Percentiles rank a stretch among this genome's conserved stretches.
These are phyloP conservation scores for Sphagnum magellanicum DNA, from an alignment of 228 moss, liverwort and hornwort genomes.

Conservation along the genomic window DNA sequence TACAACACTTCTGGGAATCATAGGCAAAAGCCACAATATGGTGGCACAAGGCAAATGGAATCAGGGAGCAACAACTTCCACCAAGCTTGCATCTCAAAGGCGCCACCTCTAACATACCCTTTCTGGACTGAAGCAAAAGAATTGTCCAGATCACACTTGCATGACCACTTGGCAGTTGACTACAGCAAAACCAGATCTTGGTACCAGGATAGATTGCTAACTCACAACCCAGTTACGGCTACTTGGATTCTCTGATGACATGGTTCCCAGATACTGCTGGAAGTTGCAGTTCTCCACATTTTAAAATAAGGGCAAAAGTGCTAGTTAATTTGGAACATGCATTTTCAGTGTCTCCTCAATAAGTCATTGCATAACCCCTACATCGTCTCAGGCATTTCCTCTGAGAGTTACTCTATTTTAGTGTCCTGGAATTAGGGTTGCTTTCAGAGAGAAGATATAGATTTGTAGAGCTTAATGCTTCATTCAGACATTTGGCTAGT, in stretches of 20 bases:
- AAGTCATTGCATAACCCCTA: no score
- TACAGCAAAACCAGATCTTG: slow-evolving; percentile 21
- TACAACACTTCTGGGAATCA: slow-evolving; percentile 5
- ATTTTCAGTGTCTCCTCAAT: no score
- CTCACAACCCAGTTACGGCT: neutral
- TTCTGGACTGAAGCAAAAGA: slow-evolving; percentile 49
- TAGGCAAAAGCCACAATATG: slow-evolving; percentile 21
- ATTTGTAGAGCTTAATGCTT: no score
- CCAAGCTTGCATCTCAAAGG: slow-evolving; percentile 2
- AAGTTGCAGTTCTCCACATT: no score
- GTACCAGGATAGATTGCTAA: neutral
- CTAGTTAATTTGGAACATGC: no score
- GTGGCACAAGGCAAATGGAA: neutral
- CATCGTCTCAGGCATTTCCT: no score
- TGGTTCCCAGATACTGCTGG: no score
- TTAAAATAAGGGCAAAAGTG: no score
- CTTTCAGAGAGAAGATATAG: no score
- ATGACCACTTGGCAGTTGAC: slow-evolving; percentile 18
- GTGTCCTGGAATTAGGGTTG: no score
- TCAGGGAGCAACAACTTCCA: neutral
- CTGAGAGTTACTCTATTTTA: no score
- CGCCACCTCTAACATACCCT: slow-evolving; percentile 17
- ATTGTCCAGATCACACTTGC: slow-evolving; percentile 28
- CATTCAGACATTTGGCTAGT: no score
- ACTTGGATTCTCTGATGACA: slow-evolving; percentile 1